A percentile compares a stretch with the other conserved stretches of the same genome.
Conservation (phyloP, 2,329 filamentous ascomycete species). For the Aspergillus sp. region DNA sequence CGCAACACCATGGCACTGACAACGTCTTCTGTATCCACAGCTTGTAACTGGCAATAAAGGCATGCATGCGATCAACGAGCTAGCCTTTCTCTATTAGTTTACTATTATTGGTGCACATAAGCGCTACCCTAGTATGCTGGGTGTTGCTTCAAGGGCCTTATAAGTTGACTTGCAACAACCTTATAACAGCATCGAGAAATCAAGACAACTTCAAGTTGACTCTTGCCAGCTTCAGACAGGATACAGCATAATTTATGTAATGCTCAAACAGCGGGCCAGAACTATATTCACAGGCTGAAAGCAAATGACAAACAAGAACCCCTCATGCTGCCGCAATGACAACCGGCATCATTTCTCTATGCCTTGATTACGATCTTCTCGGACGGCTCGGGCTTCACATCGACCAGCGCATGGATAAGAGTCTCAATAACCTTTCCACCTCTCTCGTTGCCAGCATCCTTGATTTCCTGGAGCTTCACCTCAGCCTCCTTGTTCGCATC, state of each 20-base stretch:
- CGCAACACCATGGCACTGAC: neutral
- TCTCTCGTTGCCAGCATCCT: conserved; percentile 74
- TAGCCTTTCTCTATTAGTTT: no score
- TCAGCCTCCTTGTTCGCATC: conserved; percentile 81
- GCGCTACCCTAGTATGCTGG: no score
- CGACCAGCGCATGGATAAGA: conserved; percentile 79
- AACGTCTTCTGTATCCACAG: neutral
- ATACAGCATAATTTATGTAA: conserved; percentile 11
- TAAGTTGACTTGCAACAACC: neutral
- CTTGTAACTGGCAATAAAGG: neutral
- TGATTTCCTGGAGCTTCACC: conserved; percentile 77
- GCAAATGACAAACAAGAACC: conserved; percentile 17
- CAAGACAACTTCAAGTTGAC: neutral
- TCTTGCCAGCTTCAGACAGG: neutral
- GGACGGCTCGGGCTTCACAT: conserved; percentile 73
- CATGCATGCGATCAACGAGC: neutral
- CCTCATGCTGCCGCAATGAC: conserved; percentile 9
- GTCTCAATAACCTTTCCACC: conserved; percentile 80
- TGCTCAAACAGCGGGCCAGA: conserved; percentile 11
- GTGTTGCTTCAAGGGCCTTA: neutral
- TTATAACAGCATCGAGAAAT: neutral
- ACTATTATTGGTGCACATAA: no score
- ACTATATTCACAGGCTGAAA: conserved; percentile 21
- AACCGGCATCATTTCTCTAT: conserved; percentile 25
- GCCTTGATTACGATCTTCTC: conserved; percentile 46